Evolutionary conservation across 345 rosid species (phyloP), one percentile per base, ranked within the genome.

Genomic region (Noccaea bulbosa): DNA sequence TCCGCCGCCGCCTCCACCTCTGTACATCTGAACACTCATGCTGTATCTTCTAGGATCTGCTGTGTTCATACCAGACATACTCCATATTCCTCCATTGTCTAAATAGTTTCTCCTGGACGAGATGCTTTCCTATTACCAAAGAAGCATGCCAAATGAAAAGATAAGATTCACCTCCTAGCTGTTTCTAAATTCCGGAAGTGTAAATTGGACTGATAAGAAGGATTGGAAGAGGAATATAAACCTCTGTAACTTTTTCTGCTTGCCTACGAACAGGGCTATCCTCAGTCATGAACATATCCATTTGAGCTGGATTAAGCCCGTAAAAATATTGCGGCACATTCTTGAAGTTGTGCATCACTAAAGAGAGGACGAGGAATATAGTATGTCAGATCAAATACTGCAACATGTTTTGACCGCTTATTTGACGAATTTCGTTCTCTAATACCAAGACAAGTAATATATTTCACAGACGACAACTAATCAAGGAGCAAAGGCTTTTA

Each of bases 271-370:
- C 69, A 40, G 88, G 96, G 79, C 83, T 87, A 77, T 87, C 92
- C 78, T 86, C 94, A 0, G 92, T 86, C 97, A 87, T 85, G 84
- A 94, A 88, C 97, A 91, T 89, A 68, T 84, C 85, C 91, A 94
- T 79, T 65, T 94, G 99, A 54, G 93, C 78, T 55, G 91, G 82
- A 65, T 79, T 59, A 48, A 91, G 97, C 60, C 99, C 99, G 72
- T 93, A 93, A 52, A 93, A 85, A 79, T 75, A 76, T 32, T 68
- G 75, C 0, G 98, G 96, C 17, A 89, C 91, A 62, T 81, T 87
- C 73, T 89, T 91, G 83, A 68, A 93, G 81, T 93, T 91, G 14
- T 87, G 88, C 84, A 77, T 82, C 85, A 91, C 98, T 93, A 81
- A 72, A 51, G 50, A 69, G 32, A 20, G 52, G 69, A 16, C 55